Base-by-base conservation (phyloP, 2,329 filamentous ascomycete species). In the Ophiosphaerella herpotricha region DNA sequence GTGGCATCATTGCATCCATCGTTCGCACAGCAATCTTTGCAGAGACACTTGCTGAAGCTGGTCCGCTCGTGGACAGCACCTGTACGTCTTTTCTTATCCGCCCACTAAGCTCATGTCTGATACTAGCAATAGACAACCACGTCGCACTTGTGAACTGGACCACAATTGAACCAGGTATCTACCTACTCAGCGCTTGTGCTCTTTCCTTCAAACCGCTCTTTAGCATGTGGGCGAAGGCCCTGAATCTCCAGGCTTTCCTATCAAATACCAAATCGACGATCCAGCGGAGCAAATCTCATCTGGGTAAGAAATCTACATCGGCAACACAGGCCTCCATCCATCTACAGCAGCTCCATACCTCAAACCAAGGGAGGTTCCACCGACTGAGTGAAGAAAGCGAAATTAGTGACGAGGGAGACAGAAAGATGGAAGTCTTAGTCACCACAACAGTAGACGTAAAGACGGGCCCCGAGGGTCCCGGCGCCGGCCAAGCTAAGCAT, bases 141-240 rank as follows among this genome's bases (percentile, higher is more conserved):
- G 50, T 55, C 14, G 39, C 57, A 8, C 46, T 64, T 14, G 34
- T 65, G 14, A 60, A 63, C 41, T 67, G 62, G 62, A 62, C 65
- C 1, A 62, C 64, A 5, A 55, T 66, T 7, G 63, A 68, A 36
- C 63, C 65, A 2, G 61, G 59, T 5, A 57, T 67, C 31, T 68
- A 68, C 34, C 55, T 67, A 9, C 43, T 64, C 36, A 56, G 57
- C 7, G 59, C 65, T 1, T 67, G 63, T 39, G 51, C 61, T 1
- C 46, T 68, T 7, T 57, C 51, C 8, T 65, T 66, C 48, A 66
- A 61, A 44, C 65, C 62, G 1, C 50, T 68, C 21, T 61, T 66
- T 42, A 52, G 57, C 26, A 57, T 59, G 47, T 32, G 61, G 18
- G 60, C 55, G 18, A 58, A 52, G 41, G 46, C 44, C 8, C 54